Evolutionary conservation across 306 rosid genomes (phyloP), one percentile per base, ranked within the genome.

Genomic region (Pyrus communis): DNA sequence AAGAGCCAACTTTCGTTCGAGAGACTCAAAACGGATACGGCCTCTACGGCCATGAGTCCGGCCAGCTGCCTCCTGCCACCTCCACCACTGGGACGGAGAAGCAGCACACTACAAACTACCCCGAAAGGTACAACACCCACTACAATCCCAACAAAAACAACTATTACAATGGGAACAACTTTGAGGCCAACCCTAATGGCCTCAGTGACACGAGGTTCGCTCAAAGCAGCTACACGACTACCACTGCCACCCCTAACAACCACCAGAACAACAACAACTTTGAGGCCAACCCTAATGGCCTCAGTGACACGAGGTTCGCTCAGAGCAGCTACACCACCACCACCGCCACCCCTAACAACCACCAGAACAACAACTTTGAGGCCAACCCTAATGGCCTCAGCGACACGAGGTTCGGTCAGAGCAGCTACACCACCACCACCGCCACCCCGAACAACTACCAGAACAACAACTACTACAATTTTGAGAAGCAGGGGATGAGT

Each of bases 401-500:
- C 28, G 78, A 68, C 75, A 28, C 86, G 27, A 81, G 75, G 84
- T 74, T 71, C 19, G 31, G 85, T 13, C 85, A 75, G 80, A 81
- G 52, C 52, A 82, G 76, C 52, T 84, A 79, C 87, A 81, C 82
- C 73, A 71, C 89, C 65, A 23, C 30, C 64, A 85, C 40, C 81
- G 3, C 81, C 75, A 77, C 76, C 22, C 75, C 86, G 31, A 57
- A 80, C 77, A 78, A 57, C 70, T 67, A 75, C 65, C 60, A 76
- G 74, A n/a, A 70, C 80, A 59, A 65, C 76, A 75, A 79, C 85
- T 78, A 65, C 78, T 73, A 45, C 78, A 79, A 82, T 43, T 81
- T 23, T 51, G 91, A 82, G 86, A 86, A 65, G 80, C 91, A 85
- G 75, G 98, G 98, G 21, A 90, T 94, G 97, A 94, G 96, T 78